Evolutionary conservation across 176 grass and related monocot genomes (phyloP).

Genomic region (Tuctoria greenei): DNA sequence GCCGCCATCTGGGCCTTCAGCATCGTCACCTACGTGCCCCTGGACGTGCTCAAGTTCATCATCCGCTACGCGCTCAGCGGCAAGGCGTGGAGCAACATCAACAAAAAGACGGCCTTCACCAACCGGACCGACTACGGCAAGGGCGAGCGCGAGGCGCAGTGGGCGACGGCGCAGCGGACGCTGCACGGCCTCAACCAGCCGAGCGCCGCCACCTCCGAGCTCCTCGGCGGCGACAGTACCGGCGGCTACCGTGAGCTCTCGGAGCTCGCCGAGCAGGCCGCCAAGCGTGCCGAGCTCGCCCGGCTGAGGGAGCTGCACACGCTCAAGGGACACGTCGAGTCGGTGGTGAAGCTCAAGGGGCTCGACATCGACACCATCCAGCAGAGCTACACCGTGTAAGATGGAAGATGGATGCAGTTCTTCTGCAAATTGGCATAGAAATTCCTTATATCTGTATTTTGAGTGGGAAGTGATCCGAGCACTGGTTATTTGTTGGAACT

Average conservation of each 20-base stretch:
- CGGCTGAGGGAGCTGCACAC: constrained; percentile 66
- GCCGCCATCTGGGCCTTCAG: constrained; percentile 82
- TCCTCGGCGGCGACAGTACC: constrained; percentile 50
- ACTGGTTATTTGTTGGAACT: not conserved
- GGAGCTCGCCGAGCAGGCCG: constrained; percentile 90
- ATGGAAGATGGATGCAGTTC: not conserved
- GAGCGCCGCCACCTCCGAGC: constrained; percentile 16
- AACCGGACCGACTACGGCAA: constrained; percentile 78
- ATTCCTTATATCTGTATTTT: not conserved
- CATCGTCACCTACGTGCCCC: constrained; percentile 84
- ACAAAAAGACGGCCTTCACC: constrained; percentile 88
- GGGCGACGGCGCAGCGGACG: constrained; percentile 83
- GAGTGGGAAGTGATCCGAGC: not conserved
- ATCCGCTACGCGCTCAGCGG: constrained; percentile 83
- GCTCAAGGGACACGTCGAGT: constrained; percentile 57
- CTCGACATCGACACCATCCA: constrained; percentile 62
- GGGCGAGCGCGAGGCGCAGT: constrained; percentile 87
- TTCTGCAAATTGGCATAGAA: not conserved
- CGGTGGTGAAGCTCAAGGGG: constrained; percentile 63
- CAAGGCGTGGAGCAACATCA: constrained; percentile 77
- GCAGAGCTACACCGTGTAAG: constrained; percentile 57
- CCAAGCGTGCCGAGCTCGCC: constrained; percentile 75
- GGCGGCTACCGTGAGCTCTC: constrained; percentile 73
- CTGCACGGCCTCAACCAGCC: constrained; percentile 68
- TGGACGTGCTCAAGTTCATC: constrained; percentile 93